Conservation (phyloP, 2,329 filamentous ascomycete species). For the Diaporthe ampelina region DNA sequence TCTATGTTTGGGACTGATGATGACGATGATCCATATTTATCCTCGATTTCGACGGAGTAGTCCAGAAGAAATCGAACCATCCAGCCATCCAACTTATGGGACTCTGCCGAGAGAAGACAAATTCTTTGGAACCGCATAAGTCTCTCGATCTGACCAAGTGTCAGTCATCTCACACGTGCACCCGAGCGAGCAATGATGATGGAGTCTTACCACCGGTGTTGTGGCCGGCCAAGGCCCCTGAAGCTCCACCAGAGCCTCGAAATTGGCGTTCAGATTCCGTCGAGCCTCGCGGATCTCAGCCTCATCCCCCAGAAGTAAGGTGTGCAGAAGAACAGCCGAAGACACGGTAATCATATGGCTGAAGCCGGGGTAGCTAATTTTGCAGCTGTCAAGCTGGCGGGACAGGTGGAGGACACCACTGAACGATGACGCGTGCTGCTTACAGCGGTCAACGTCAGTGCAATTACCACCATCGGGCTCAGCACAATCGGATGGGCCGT, state of each 20-base stretch:
- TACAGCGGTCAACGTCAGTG: slow-evolving; percentile 44
- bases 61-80: slow-evolving; percentile 1
- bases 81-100: neutral
- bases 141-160: neutral
- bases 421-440: slow-evolving; percentile 48
- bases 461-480: no score
- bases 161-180: neutral
- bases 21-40: neutral
- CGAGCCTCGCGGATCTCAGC: neutral
- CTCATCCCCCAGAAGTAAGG: neutral
- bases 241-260: neutral
- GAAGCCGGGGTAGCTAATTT: neutral
- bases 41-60: neutral
- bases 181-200: neutral
- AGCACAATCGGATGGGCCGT: no score
- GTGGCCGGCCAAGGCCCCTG: slow-evolving; percentile 1
- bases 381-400: neutral
- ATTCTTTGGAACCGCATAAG: neutral
- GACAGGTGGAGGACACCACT: slow-evolving; percentile 43
- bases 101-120: neutral
- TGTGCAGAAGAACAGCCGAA: neutral
- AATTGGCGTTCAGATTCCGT: neutral
- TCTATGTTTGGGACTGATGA: neutral
- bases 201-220: neutral
- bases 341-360: neutral